These are phyloP conservation scores for Stagonosporopsis cucurbitacearum DNA, from an alignment of 2,329 filamentous ascomycete genomes.

Conservation along the genomic window DNA sequence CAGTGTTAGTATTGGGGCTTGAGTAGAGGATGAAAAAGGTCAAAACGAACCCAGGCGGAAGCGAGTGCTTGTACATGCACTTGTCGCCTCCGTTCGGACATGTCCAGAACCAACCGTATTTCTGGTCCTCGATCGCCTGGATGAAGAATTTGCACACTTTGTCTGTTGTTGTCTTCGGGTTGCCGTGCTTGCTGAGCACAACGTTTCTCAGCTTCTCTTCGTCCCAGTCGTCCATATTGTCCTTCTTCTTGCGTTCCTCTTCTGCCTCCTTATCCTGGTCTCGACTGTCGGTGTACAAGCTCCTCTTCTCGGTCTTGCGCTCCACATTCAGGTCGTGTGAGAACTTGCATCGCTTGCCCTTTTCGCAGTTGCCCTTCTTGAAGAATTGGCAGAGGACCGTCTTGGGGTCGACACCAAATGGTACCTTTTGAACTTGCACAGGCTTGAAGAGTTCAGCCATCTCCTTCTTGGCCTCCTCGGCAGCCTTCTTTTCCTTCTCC, in stretches of 20 bases:
- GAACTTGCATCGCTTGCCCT: constrained; percentile 95
- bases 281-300: constrained; percentile 85
- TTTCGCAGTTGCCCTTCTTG: constrained; percentile 97
- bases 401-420: constrained; percentile 97
- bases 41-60: constrained; percentile 83
- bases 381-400: constrained; percentile 95
- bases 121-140: constrained; percentile 94
- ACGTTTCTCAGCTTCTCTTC: constrained; percentile 93
- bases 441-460: constrained; percentile 85
- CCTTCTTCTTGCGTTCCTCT: constrained; percentile 79
- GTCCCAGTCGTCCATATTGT: constrained; percentile 96
- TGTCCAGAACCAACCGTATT: constrained; percentile 99
- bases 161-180: constrained; percentile 92
- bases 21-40: background rate
- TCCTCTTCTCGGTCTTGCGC: constrained; percentile 90
- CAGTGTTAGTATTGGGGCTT: constrained; percentile 17
- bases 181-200: constrained; percentile 94
- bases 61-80: constrained; percentile 97
- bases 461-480: constrained; percentile 83
- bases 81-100: constrained; percentile 97
- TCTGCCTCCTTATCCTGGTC: constrained; percentile 74
- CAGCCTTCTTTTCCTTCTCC: constrained; percentile 88
- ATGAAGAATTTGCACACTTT: constrained; percentile 99
- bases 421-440: constrained; percentile 94
- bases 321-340: constrained; percentile 88